Base-by-base conservation (phyloP, 768 basidiomycete species). In the Russula earlei region DNA sequence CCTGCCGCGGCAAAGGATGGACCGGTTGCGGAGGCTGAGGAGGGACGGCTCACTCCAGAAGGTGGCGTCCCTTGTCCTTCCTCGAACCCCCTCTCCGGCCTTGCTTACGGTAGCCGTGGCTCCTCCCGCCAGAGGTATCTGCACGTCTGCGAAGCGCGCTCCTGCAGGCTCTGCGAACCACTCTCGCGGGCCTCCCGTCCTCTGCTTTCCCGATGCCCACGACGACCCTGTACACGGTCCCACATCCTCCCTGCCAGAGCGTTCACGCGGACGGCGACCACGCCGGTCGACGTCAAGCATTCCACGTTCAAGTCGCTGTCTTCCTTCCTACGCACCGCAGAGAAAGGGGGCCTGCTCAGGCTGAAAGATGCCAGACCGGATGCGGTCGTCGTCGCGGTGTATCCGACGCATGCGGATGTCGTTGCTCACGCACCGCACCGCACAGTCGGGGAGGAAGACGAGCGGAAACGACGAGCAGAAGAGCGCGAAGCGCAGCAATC, bases 231-330 rank as follows among this genome's bases (percentile, higher is more conserved):
- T 92, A 91, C 69, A 79, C 85, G 7, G 77, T n/a, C 75, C 17
- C 77, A 90, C 64, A 77, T 95, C 47, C 77, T 94, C 2, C 91
- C 91, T 5, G 82, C 75, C 50, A 78, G 91, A n/a, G 87, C 91
- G 8, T 81, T 82, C n/a, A 81, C 79, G 54, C 79, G 49, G n/a
- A 41, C 43, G 65, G 66, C 67, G 61, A 67, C 66, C 14, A 74
- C 62, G 58, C 75, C 58, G 40, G 77, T 87, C 55, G 87, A 79
- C 62, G 85, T 94, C 67, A 91, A 87, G 62, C 77, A 84, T 10
- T 91, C 89, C 1, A 77, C 77, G 2, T 79, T 83, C 72, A 96
- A 93, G 69, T 88, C 89, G 10, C 75, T 94, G 19, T 77, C 83
- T 1, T 76, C 84, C 1, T 93, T 95, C 72, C 75, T 96, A 63